Base-by-base conservation (phyloP, 257 asterid genomes). In the Petunia secreta region DNA sequence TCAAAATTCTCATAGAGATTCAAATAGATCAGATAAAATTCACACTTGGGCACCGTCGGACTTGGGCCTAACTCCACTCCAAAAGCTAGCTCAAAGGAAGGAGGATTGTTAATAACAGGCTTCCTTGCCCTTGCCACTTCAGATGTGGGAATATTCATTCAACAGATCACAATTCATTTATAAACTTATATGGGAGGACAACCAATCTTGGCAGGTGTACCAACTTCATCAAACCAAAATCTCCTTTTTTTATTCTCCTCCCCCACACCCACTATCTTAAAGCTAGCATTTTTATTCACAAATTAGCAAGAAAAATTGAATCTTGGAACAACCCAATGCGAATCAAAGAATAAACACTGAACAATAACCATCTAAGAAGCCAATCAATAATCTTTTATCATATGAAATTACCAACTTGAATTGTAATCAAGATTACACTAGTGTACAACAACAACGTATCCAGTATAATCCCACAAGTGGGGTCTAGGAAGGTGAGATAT, bases 221-320 rank as follows among this genome's bases (percentile, higher is more conserved):
- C 58, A 69, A 69, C 40, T 71, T 71, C 5, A 71, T 11, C 13
- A 71, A 71, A 71, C 6, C 77, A 73, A 73, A 40, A 25, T 13
- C 14, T 34, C 46, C 44, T 34, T 6, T 0, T 46, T 3, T 9
- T 1, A 15, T 9, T 57, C 34, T 43, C 38, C 8, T 67, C 15
- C 41, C 8, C 57, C 57, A 36, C 6, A 3, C 46, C 39, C n/a
- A 6, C 15, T n/a, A 68, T 68, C 78, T 73, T 73, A 50, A 73
- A 36, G 36, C 36, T 50, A 50, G 8, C 78, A 73, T 10, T 6
- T 73, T 69, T 2, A 69, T n/a, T 8, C 5, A 13, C 62, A 73
- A 36, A 50, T 50, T 36, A 73, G 7, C 46, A 50, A 0, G 10
- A 50, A 50, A 50, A 6, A 48, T 1, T 41, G 3, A 36, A 73